phyloP scores from a whole-genome alignment of 805 yeast genomes.

The Candida succiphila region DNA sequence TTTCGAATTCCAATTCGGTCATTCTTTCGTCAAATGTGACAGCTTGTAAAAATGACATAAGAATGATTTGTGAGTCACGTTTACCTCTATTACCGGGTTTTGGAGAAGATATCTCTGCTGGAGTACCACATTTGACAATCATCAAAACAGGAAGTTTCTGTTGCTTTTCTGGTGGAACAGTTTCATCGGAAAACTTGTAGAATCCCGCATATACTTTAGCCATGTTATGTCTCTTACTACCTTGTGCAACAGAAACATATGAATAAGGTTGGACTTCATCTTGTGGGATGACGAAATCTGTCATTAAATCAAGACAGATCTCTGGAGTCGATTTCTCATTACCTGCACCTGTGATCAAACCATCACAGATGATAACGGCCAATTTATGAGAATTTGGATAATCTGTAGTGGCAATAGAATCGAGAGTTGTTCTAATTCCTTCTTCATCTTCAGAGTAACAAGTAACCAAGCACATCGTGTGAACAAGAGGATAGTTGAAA shows the following conservation, averaged over 20 bases:
- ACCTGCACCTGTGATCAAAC: constrained; percentile 90
- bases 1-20: constrained; percentile 81
- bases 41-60: constrained; percentile 84
- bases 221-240: constrained; percentile 93
- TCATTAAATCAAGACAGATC: constrained; percentile 79
- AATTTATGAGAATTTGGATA: constrained; percentile 93
- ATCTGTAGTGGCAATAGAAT: constrained; percentile 89
- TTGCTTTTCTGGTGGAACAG: constrained; percentile 73
- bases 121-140: constrained; percentile 84
- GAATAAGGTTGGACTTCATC: constrained; percentile 77
- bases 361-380: constrained; percentile 83
- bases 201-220: constrained; percentile 95
- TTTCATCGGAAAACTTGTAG: constrained; percentile 70
- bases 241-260: constrained; percentile 93
- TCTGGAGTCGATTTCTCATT: constrained; percentile 86
- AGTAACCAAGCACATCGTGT: constrained; percentile 70
- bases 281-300: constrained; percentile 56
- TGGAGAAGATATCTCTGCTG: constrained; percentile 56
- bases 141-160: constrained; percentile 73
- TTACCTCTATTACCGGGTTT: constrained; percentile 95
- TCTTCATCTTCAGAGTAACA: constrained; percentile 91
- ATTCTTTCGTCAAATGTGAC: constrained; percentile 88
- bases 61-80: constrained; percentile 85
- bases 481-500: constrained; percentile 69
- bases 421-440: constrained; percentile 80